Conservation (phyloP, 768 basidiomycete species). For the Tylopilus intermedius region DNA sequence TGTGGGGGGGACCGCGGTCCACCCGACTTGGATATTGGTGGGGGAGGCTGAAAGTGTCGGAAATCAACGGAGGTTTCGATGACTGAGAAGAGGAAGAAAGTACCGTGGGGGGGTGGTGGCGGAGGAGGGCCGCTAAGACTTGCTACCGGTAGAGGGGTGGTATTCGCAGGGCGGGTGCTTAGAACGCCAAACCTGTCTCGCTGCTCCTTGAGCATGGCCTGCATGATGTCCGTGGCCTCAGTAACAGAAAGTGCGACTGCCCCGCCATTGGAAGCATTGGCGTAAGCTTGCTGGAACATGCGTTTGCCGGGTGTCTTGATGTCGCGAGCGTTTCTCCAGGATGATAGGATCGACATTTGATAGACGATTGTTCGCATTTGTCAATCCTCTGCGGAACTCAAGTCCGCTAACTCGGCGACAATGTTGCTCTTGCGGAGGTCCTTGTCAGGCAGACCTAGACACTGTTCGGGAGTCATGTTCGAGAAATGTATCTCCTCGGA, state of each 20-base stretch:
- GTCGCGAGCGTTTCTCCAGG: conserved; percentile 72
- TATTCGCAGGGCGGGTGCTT: not conserved
- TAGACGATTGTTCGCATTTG: conserved; percentile 24
- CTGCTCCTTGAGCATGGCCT: conserved; percentile 14
- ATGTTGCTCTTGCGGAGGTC: conserved; percentile 45
- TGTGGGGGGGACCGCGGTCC: conserved; percentile 6
- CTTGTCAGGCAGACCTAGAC: conserved; percentile 45
- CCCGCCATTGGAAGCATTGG: conserved; percentile 10
- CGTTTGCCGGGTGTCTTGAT: conserved; percentile 43
- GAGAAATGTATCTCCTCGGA: conserved; percentile 53
- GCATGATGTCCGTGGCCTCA: conserved; percentile 11
- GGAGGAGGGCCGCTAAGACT: conserved; percentile 18
- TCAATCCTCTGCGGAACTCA: not conserved
- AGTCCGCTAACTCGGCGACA: conserved; percentile 30
- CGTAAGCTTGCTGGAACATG: conserved; percentile 12
- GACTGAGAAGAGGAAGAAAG: conserved; percentile 18
- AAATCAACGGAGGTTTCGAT: conserved; percentile 20
- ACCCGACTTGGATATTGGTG: not conserved
- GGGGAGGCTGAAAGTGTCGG: not conserved
- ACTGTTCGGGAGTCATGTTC: conserved; percentile 46
- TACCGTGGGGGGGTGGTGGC: conserved; percentile 15
- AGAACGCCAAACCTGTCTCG: conserved; percentile 25
- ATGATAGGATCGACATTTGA: conserved; percentile 40
- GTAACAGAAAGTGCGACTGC: not conserved
- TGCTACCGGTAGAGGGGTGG: conserved; percentile 16